These are phyloP conservation scores for Spiromastix sp. DNA, from an alignment of 2,329 filamentous ascomycete genomes.

Conservation along the genomic window DNA sequence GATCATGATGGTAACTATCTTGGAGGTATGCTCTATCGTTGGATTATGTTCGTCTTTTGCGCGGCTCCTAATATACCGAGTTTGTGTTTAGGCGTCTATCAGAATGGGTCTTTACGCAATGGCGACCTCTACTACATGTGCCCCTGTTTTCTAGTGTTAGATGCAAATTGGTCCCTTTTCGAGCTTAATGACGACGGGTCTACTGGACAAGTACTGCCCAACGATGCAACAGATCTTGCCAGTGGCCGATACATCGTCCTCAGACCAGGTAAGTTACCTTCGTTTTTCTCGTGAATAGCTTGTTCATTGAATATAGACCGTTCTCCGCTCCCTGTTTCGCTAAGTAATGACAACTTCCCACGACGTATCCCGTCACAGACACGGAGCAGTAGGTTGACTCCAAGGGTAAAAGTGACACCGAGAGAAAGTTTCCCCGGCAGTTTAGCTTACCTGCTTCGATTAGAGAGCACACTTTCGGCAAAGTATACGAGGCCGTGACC, in stretches of 20 bases:
- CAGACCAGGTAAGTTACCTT: not conserved
- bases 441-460: not conserved
- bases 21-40: slow-evolving; percentile 1
- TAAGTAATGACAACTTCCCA: no score
- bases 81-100: not conserved
- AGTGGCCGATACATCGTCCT: slow-evolving; percentile 2
- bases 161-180: slow-evolving; percentile 1
- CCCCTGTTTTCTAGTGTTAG: not conserved
- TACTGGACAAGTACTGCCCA: not conserved
- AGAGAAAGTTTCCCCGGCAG: not conserved
- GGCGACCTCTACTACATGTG: slow-evolving; percentile 1
- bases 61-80: not conserved
- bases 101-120: not conserved
- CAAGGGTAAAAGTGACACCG: not conserved
- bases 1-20: slow-evolving; percentile 1
- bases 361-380: not conserved
- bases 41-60: not conserved
- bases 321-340: not conserved
- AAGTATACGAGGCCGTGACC: not conserved
- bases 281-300: not conserved
- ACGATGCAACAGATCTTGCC: not conserved
- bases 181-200: slow-evolving; percentile 2
- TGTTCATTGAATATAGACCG: not conserved
- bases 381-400: not conserved
- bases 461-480: slow-evolving; percentile 4